Conservation (phyloP, 805 yeast species). For the Lipomyces mesembrius region DNA sequence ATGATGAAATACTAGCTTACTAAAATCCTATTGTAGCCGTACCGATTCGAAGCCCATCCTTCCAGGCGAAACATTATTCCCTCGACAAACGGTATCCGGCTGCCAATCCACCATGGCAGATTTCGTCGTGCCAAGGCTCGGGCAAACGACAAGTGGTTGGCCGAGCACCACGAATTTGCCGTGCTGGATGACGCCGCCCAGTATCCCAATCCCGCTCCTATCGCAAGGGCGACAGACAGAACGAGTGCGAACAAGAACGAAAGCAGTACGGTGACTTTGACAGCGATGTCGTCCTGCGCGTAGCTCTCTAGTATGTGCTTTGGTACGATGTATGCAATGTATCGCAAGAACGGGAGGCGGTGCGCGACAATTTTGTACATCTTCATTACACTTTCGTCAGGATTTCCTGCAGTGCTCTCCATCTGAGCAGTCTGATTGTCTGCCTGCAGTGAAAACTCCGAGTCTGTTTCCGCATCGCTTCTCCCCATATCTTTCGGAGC, state of each 20-base stretch:
- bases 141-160: background rate
- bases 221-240: background rate
- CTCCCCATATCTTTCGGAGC: background rate
- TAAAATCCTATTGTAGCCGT: slow-evolving; percentile 8
- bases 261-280: slow-evolving; percentile 8
- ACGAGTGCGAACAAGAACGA: slow-evolving; percentile 8
- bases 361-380: background rate
- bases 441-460: background rate
- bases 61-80: slow-evolving; percentile 25
- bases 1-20: background rate
- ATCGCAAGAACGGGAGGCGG: slow-evolving; percentile 12
- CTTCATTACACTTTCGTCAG: background rate
- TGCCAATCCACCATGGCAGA: slow-evolving; percentile 36
- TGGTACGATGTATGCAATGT: slow-evolving; percentile 18
- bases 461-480: background rate
- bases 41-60: slow-evolving; percentile 26
- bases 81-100: slow-evolving; percentile 27
- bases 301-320: slow-evolving; percentile 9
- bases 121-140: slow-evolving; percentile 7
- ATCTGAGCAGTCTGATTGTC: background rate
- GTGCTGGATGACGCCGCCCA: slow-evolving; percentile 1
- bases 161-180: slow-evolving; percentile 3
- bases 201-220: slow-evolving; percentile 15
- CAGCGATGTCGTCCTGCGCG: background rate
- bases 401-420: background rate